These are phyloP conservation scores for Pholiota adiposa DNA, from an alignment of 1,284 basidiomycete genomes.

Conservation along the genomic window DNA sequence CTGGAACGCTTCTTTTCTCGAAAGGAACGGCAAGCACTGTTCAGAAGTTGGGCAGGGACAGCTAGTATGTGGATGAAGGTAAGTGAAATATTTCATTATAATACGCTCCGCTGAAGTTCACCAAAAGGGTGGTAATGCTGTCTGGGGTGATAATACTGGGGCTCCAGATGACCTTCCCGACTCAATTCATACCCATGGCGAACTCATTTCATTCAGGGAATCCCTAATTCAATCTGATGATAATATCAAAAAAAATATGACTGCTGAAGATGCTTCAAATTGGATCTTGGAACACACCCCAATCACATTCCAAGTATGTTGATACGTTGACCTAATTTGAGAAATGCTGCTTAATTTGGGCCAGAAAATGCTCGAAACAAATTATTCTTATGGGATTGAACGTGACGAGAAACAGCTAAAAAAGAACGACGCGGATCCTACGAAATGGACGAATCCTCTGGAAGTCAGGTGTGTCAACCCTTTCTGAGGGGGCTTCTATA, in stretches of 20 bases:
- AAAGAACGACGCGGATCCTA: constrained; percentile 72
- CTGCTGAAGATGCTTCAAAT: constrained; percentile 71
- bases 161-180: constrained; percentile 81
- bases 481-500: neutral
- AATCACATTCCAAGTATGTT: constrained; percentile 72
- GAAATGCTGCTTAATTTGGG: constrained; percentile 5
- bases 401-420: constrained; percentile 68
- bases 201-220: constrained; percentile 82
- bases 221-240: constrained; percentile 21
- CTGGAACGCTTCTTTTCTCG: constrained; percentile 90
- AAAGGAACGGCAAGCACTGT: constrained; percentile 87
- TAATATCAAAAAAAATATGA: constrained; percentile 69
- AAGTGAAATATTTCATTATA: constrained; percentile 9
- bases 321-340: neutral
- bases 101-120: constrained; percentile 8
- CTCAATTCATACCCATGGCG: constrained; percentile 74
- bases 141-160: constrained; percentile 83
- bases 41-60: constrained; percentile 95
- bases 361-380: constrained; percentile 87
- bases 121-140: constrained; percentile 79
- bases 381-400: constrained; percentile 96
- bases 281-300: constrained; percentile 92
- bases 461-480: constrained; percentile 70
- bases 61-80: constrained; percentile 94
- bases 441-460: constrained; percentile 95